These are phyloP conservation scores for Chlorencoelia australis DNA, from an alignment of 2,329 filamentous ascomycete species.

Conservation along the genomic window DNA sequence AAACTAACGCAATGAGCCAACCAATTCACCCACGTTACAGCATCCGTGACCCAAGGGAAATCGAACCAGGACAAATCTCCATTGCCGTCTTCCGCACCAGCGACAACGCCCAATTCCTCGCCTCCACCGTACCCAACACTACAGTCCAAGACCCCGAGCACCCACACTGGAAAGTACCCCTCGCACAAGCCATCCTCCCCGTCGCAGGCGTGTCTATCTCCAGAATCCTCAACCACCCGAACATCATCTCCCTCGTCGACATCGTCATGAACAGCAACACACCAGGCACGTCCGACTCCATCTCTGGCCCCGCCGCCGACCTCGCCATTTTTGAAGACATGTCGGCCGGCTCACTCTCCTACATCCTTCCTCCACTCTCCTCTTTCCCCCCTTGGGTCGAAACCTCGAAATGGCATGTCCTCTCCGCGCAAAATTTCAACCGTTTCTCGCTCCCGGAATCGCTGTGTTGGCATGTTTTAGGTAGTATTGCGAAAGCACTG, in stretches of 20 bases:
- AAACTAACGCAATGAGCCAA: constrained; percentile 1
- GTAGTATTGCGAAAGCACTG: constrained; percentile 38
- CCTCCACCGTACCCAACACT: constrained; percentile 13
- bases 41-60: constrained; percentile 12
- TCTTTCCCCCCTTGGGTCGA: constrained; percentile 11
- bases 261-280: constrained; percentile 14
- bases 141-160: constrained; percentile 7
- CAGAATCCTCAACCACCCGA: constrained; percentile 24
- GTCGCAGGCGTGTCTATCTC: constrained; percentile 15
- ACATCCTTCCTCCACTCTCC: constrained; percentile 27
- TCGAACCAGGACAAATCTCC: constrained; percentile 9
- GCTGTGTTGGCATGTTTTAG: constrained; percentile 46
- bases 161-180: constrained; percentile 9
- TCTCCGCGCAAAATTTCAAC: constrained; percentile 18
- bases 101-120: constrained; percentile 18
- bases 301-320: constrained; percentile 13
- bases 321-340: constrained; percentile 42
- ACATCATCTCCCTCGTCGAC: constrained; percentile 23
- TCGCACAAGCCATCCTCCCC: constrained; percentile 17
- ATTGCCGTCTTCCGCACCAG: constrained; percentile 16
- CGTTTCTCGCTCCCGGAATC: constrained; percentile 36
- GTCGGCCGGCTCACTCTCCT: constrained; percentile 39
- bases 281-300: constrained; percentile 4
- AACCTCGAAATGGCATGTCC: constrained; percentile 14
- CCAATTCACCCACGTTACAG: constrained; percentile 14